phyloP scores from a whole-genome alignment of 495 filamentous ascomycete species.

The Aspergillus biplanus region DNA sequence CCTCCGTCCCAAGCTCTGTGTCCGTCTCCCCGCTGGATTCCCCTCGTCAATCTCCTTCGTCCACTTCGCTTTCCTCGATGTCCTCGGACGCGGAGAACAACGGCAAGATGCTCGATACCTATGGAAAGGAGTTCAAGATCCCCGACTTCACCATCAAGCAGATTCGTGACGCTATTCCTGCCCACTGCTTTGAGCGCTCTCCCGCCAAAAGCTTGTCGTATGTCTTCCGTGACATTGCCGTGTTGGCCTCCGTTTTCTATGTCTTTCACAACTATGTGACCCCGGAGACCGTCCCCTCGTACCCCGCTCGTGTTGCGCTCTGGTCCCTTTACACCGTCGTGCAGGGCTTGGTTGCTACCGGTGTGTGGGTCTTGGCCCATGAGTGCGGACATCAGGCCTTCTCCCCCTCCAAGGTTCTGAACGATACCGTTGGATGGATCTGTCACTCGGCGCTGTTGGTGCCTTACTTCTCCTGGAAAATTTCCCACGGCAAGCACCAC shows the following conservation, averaged over 20 bases:
- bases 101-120: constrained; percentile 66
- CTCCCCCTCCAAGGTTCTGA: constrained; percentile 76
- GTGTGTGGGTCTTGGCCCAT: constrained; percentile 73
- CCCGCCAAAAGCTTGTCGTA: constrained; percentile 61
- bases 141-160: constrained; percentile 75
- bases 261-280: constrained; percentile 69
- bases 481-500: constrained; percentile 92
- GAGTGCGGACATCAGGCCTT: constrained; percentile 81
- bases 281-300: constrained; percentile 61
- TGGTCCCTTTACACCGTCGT: constrained; percentile 68
- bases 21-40: constrained; percentile 68
- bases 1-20: constrained; percentile 65
- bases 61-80: constrained; percentile 89
- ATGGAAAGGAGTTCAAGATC: constrained; percentile 71
- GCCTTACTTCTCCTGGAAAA: constrained; percentile 92
- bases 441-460: constrained; percentile 82
- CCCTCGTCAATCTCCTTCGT: constrained; percentile 77
- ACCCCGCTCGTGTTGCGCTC: constrained; percentile 46
- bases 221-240: constrained; percentile 62
- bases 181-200: constrained; percentile 69
- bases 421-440: constrained; percentile 85
- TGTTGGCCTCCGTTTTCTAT: constrained; percentile 61
- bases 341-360: constrained; percentile 68
- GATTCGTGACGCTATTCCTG: constrained; percentile 64
- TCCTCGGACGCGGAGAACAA: constrained; percentile 56